Percentiles rank a stretch among this genome's conserved stretches.
Conservation (phyloP, 495 filamentous ascomycete genomes). For the Astrocystis sublimbata region DNA sequence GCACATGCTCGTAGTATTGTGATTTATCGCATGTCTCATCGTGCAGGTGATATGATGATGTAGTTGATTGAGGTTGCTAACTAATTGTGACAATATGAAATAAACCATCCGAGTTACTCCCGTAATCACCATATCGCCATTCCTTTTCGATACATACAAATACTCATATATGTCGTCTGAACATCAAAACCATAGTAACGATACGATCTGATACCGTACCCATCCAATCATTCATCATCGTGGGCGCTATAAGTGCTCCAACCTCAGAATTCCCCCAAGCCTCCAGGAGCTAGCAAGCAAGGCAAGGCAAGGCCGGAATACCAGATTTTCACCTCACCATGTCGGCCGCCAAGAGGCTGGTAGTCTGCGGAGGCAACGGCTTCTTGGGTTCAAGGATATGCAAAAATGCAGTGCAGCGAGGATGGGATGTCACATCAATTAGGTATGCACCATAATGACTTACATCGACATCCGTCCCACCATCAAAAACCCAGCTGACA, state of each 20-base stretch:
- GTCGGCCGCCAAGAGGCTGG: constrained; percentile 61
- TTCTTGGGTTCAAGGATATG: constrained; percentile 94
- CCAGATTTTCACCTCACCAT: constrained; percentile 22
- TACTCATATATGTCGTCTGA: no score
- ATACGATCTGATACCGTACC: neutral
- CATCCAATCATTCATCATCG: neutral
- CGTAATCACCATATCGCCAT: neutral
- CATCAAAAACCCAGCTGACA: neutral
- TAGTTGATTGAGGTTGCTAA: constrained; percentile 7
- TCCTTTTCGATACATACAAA: neutral
- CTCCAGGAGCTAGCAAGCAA: neutral
- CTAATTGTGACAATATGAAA: neutral
- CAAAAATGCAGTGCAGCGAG: constrained; percentile 75
- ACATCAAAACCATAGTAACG: neutral
- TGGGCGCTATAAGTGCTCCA: neutral
- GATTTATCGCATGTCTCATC: no score
- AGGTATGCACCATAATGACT: constrained; percentile 59
- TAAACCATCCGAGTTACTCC: neutral
- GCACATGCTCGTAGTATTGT: neutral
- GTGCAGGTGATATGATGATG: no score
- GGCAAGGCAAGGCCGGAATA: no score
- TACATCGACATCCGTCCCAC: neutral
- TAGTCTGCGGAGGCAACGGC: constrained; percentile 94
- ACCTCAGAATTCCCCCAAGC: neutral
- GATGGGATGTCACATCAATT: constrained; percentile 87